Percentiles rank a stretch among this genome's conserved stretches.
phyloP scores from a whole-genome alignment of 2,329 filamentous ascomycete species.

The Exserohilum rostratum region DNA sequence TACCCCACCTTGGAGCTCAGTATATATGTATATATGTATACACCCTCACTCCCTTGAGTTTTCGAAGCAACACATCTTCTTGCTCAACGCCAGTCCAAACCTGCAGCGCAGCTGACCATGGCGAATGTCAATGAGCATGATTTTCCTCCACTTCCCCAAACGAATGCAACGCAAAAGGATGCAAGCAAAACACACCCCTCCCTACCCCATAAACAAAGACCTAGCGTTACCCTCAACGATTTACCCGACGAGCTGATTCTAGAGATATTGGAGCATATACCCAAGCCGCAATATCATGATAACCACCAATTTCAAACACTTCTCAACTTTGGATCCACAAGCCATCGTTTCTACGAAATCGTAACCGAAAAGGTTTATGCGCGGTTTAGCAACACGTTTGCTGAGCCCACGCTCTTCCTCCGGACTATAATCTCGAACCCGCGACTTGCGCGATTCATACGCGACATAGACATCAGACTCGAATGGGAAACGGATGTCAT shows the following conservation, averaged over 20 bases:
- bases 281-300: slow-evolving; percentile 19
- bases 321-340: slow-evolving; percentile 30
- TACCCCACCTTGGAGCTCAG: too few relatives aligned
- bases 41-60: background rate
- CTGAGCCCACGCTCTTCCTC: slow-evolving; percentile 37
- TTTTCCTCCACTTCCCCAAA: slow-evolving; percentile 31
- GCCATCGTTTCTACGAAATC: slow-evolving; percentile 28
- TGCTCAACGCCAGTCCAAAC: background rate
- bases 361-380: slow-evolving; percentile 29
- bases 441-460: slow-evolving; percentile 23
- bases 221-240: slow-evolving; percentile 20
- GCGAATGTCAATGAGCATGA: slow-evolving; percentile 20
- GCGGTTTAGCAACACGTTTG: slow-evolving; percentile 28
- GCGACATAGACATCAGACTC: slow-evolving; percentile 22
- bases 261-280: slow-evolving; percentile 31
- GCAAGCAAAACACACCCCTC: background rate
- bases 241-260: slow-evolving; percentile 40
- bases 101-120: slow-evolving; percentile 7
- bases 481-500: slow-evolving; percentile 12
- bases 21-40: too few relatives aligned
- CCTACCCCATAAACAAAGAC: background rate
- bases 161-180: background rate
- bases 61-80: background rate
- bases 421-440: slow-evolving; percentile 31
- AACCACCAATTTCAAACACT: slow-evolving; percentile 27